Base-by-base conservation (phyloP, 2,329 filamentous ascomycete genomes). In the Fusarium nygamai region DNA sequence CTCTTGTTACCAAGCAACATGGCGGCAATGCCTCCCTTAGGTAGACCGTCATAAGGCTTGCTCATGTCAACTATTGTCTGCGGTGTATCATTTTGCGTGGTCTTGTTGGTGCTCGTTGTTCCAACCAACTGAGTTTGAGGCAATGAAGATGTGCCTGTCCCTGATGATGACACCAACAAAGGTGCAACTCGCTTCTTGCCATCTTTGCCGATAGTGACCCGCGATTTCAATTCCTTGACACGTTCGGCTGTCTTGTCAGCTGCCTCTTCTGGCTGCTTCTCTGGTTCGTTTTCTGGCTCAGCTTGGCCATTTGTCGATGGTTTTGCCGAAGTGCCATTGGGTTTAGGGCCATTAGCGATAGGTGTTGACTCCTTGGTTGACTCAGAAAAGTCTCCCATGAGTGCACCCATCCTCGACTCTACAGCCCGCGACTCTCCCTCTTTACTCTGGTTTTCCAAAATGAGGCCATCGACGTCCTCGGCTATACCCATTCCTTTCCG, bases 111-210 rank as follows among this genome's bases (percentile, higher is more conserved):
- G 16, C 90, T 89, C 16, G 91, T 91, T 19, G 94, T 91, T 41
- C 94, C 94, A 72, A 98, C 92, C 11, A 98, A 86, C 78, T 97
- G 94, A 29, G 95, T 93, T 79, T 97, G 94, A 3, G 96, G 96
- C 19, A 98, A 85, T 22, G 95, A 97, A 2, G 95, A 97, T 79
- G 95, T 92, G 17, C 94, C 94, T 3, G 92, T 93, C 6, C 94
- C 94, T 14, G 95, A 96, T 0, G 94, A 95, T 2, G 96, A 97
- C 12, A 99, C 94, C 19, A 99, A 87, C 73, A 99, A 87, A 4
- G 96, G 96, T 8, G 95, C 94, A 63, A 99, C 96, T 62, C 96
- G 90, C 85, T 99, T 99, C 84, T 96, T 98, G 36, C 96, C 96
- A 75, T 99, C 96, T 81, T 98, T 98, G 0, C 94, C 97, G 69